Percentiles rank a stretch among this genome's conserved stretches.
phyloP scores from a whole-genome alignment of 352 stramenopile genomes.

The Peronospora farinosa region DNA sequence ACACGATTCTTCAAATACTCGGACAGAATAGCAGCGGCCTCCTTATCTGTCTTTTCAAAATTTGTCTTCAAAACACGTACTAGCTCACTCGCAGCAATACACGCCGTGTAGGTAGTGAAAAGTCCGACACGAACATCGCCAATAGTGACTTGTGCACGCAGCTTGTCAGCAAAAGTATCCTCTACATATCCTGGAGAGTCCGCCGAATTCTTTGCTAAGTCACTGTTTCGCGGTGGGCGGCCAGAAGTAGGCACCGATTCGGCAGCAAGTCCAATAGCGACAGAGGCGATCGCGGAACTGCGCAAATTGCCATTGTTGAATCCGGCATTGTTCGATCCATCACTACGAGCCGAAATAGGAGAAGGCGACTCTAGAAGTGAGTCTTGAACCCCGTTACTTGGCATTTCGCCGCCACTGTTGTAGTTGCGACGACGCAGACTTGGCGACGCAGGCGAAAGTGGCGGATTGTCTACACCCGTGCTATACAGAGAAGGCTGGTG shows the following conservation, averaged over 20 bases:
- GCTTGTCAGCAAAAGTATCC: conserved; percentile 57
- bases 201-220: conserved; percentile 35
- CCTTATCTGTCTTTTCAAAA: conserved; percentile 44
- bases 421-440: conserved; percentile 40
- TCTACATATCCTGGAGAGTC: conserved; percentile 39
- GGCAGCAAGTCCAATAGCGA: conserved; percentile 41
- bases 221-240: conserved; percentile 31
- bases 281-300: conserved; percentile 52
- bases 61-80: conserved; percentile 47
- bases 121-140: conserved; percentile 58
- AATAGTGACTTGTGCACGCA: conserved; percentile 51
- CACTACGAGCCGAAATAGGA: conserved; percentile 38
- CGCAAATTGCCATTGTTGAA: conserved; percentile 41
- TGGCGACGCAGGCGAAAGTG: conserved; percentile 35
- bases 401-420: conserved; percentile 40
- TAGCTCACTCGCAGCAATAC: conserved; percentile 47
- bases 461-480: conserved; percentile 28
- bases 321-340: conserved; percentile 38
- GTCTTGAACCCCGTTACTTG: conserved; percentile 28
- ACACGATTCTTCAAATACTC: conserved; percentile 39
- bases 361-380: conserved; percentile 28
- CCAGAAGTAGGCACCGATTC: conserved; percentile 31
- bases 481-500: conserved; percentile 75
- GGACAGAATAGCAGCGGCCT: conserved; percentile 39
- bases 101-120: conserved; percentile 67